Conservation (phyloP, 2,329 filamentous ascomycete genomes). For the Endoconidiophora laricicola region DNA sequence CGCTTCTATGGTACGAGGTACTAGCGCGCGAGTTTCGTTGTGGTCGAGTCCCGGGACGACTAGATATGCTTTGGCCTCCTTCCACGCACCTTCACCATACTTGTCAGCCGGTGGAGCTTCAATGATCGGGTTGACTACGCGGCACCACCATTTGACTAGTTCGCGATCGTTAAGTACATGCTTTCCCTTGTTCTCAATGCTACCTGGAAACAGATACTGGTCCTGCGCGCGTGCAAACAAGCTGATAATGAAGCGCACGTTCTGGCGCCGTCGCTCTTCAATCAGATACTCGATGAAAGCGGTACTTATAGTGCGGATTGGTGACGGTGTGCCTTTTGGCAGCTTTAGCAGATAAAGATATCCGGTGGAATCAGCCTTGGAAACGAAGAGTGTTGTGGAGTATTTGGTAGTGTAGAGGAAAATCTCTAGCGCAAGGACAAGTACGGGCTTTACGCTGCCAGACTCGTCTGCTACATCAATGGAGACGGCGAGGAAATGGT, state of each 20-base stretch:
- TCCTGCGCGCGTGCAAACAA: constrained; percentile 83
- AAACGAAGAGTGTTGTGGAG: constrained; percentile 80
- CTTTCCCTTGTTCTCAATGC: constrained; percentile 67
- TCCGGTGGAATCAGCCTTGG: constrained; percentile 93
- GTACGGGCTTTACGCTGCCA: constrained; percentile 29
- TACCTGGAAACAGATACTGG: constrained; percentile 90
- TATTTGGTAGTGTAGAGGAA: constrained; percentile 69
- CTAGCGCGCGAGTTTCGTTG: constrained; percentile 64
- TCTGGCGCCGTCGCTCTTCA: constrained; percentile 43
- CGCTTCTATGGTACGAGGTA: constrained; percentile 35
- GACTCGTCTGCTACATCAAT: constrained; percentile 21
- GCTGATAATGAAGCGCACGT: constrained; percentile 59
- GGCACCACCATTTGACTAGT: constrained; percentile 92
- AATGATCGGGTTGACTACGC: constrained; percentile 63
- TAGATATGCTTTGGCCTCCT: constrained; percentile 55
- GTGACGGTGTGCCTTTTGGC: constrained; percentile 48
- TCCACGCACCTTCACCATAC: constrained; percentile 21
- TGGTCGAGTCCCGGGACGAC: constrained; percentile 73
- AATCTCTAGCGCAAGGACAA: constrained; percentile 74
- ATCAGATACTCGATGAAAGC: constrained; percentile 65
- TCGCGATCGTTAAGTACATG: constrained; percentile 85
- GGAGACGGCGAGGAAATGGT: constrained; percentile 50
- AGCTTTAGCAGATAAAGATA: constrained; percentile 54
- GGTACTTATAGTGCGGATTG: constrained; percentile 55
- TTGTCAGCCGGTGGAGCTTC: constrained; percentile 23